Conservation (phyloP, 805 yeast genomes). For the Osmozyma mogii region DNA sequence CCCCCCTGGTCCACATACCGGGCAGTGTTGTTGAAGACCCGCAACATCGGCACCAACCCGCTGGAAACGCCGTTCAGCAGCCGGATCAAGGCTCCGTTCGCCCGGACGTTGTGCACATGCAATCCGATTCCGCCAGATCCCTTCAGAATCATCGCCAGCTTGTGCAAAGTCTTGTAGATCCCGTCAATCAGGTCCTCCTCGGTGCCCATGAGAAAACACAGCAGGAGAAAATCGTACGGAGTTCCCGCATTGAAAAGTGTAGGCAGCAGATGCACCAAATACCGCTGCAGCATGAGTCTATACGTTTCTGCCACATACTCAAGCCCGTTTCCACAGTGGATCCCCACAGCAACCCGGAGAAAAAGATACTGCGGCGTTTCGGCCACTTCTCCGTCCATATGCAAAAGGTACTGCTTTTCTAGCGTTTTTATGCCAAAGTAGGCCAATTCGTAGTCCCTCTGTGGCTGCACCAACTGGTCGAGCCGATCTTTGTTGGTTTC, state of each 20-base stretch:
- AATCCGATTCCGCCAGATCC: slow-evolving; percentile 60
- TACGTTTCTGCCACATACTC: slow-evolving; percentile 65
- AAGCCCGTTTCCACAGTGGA: slow-evolving; percentile 47
- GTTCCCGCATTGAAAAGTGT: slow-evolving; percentile 93
- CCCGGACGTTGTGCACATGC: slow-evolving; percentile 52
- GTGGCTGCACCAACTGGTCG: slow-evolving; percentile 65
- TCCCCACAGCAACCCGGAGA: slow-evolving; percentile 88
- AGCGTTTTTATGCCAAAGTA: slow-evolving; percentile 92
- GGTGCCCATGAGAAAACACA: slow-evolving; percentile 89
- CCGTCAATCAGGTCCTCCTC: slow-evolving; percentile 77
- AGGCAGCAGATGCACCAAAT: slow-evolving; percentile 92
- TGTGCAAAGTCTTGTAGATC: slow-evolving; percentile 52
- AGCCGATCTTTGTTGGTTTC: slow-evolving; percentile 55
- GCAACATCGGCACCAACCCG: slow-evolving; percentile 55
- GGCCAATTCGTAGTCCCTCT: slow-evolving; percentile 70
- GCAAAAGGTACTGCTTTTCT: slow-evolving; percentile 75
- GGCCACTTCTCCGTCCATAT: slow-evolving; percentile 42
- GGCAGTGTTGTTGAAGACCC: slow-evolving; percentile 57
- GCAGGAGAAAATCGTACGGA: slow-evolving; percentile 74
- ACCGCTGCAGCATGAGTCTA: slow-evolving; percentile 76
- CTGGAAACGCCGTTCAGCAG: slow-evolving; percentile 59
- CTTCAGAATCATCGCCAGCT: slow-evolving; percentile 55
- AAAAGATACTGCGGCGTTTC: slow-evolving; percentile 91
- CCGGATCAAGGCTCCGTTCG: slow-evolving; percentile 54
- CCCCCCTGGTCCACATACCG: slow-evolving; percentile 63